Conservation (phyloP, 768 basidiomycete genomes). For the Coprinopsis cinerea region DNA sequence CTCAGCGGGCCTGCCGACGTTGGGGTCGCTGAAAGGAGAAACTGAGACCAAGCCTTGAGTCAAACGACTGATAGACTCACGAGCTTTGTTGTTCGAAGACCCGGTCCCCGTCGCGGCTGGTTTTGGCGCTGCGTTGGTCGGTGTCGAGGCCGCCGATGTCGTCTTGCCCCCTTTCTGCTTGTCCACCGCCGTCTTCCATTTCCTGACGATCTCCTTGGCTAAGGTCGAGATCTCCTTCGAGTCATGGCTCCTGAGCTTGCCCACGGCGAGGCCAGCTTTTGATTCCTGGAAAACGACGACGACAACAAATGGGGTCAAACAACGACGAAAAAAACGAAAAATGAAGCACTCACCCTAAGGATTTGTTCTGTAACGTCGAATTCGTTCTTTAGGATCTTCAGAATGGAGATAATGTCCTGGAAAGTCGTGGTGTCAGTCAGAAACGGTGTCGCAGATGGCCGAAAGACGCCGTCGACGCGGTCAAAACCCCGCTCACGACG, state of each 20-base stretch:
- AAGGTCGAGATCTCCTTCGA: conserved; percentile 71
- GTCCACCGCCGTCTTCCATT: conserved; percentile 88
- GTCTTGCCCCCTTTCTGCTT: conserved; percentile 32
- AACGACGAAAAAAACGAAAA: conserved; percentile 25
- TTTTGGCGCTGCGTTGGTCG: conserved; percentile 3
- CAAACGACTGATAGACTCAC: background rate
- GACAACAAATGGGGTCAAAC: conserved; percentile 16
- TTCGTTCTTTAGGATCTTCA: conserved; percentile 59
- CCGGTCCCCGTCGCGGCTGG: conserved; percentile 31
- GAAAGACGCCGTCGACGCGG: conserved; percentile 31
- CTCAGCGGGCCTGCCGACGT: conserved; percentile 36
- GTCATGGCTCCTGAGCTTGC: conserved; percentile 74
- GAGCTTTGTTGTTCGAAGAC: background rate
- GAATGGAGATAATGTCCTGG: conserved; percentile 60
- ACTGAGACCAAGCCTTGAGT: background rate
- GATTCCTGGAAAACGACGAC: conserved; percentile 58
- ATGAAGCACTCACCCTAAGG: conserved; percentile 58
- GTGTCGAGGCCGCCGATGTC: background rate
- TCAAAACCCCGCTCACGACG: conserved; percentile 31
- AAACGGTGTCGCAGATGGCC: conserved; percentile 11
- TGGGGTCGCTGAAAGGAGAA: conserved; percentile 35
- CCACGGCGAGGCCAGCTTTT: conserved; percentile 87
- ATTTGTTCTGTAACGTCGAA: conserved; percentile 65
- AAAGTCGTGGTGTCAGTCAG: background rate
- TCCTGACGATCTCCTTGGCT: conserved; percentile 87